Conservation (phyloP, 306 rosid species). For the Lupinus albus region DNA sequence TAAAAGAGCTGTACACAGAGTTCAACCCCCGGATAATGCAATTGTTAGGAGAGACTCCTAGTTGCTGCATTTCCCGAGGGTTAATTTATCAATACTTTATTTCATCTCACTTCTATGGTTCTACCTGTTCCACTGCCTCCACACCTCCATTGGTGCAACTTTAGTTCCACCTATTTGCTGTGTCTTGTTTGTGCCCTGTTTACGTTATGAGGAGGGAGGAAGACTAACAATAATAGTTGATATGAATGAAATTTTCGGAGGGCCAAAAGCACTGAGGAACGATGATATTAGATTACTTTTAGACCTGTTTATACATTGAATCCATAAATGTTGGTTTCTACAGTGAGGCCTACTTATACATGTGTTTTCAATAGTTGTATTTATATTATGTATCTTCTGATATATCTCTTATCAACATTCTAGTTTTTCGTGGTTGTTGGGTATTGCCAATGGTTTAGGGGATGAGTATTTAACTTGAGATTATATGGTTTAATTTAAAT, state of each 20-base stretch:
- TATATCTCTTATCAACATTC: neutral
- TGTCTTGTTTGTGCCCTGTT: neutral
- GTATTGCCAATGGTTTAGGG: slow-evolving; percentile 12
- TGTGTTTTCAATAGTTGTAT: neutral
- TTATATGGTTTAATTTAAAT: neutral
- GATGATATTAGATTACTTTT: slow-evolving; percentile 11
- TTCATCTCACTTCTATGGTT: neutral
- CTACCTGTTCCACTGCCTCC: neutral
- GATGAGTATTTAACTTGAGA: neutral
- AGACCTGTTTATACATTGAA: neutral
- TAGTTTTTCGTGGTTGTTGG: neutral
- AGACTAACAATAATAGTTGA: neutral
- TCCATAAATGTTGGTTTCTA: slow-evolving; percentile 9
- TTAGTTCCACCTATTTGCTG: neutral
- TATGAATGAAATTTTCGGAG: neutral
- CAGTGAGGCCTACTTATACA: neutral
- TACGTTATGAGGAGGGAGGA: slow-evolving; percentile 13
- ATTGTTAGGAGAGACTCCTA: neutral
- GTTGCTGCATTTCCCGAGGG: neutral
- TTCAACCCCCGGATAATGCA: neutral
- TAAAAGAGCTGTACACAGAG: neutral
- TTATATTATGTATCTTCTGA: neutral
- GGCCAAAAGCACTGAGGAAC: neutral
- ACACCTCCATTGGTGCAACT: neutral
- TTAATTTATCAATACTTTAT: neutral